Conservation (phyloP, 2,329 filamentous ascomycete genomes). For the Stemphylium lycopersici region DNA sequence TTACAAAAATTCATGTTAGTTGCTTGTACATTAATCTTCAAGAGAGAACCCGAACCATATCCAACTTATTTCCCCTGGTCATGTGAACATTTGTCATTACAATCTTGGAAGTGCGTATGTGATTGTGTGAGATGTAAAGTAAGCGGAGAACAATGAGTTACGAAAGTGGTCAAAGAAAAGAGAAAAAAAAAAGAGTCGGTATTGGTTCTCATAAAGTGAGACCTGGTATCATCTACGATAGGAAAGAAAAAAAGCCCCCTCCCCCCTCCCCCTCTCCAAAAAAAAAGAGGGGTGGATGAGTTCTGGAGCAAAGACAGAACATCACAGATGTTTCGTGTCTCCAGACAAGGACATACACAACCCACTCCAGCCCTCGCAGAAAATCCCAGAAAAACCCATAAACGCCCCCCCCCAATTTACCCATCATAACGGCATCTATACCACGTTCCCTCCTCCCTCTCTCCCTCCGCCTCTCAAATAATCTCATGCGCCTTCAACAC, state of each 20-base stretch:
- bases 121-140: not conserved
- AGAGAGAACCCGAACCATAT: not conserved
- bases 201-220: constrained; percentile 7
- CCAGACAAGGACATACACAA: too few species aligned
- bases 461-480: constrained; percentile 21
- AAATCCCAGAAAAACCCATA: not conserved
- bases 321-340: not conserved
- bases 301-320: not conserved
- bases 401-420: not conserved
- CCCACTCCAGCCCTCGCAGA: too few species aligned
- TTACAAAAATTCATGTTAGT: not conserved
- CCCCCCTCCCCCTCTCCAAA: too few species aligned
- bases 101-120: too few species aligned
- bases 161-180: not conserved
- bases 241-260: too few species aligned
- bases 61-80: too few species aligned
- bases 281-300: not conserved
- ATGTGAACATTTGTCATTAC: too few species aligned
- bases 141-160: not conserved
- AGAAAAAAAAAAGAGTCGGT: not conserved
- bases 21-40: not conserved
- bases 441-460: too few species aligned
- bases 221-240: constrained; percentile 14
- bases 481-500: constrained; percentile 47
- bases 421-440: not conserved